Percentiles rank a stretch among this genome's conserved stretches.
These are phyloP conservation scores for Fistulinella staudtii DNA, from an alignment of 1,284 basidiomycete genomes.

Conservation along the genomic window DNA sequence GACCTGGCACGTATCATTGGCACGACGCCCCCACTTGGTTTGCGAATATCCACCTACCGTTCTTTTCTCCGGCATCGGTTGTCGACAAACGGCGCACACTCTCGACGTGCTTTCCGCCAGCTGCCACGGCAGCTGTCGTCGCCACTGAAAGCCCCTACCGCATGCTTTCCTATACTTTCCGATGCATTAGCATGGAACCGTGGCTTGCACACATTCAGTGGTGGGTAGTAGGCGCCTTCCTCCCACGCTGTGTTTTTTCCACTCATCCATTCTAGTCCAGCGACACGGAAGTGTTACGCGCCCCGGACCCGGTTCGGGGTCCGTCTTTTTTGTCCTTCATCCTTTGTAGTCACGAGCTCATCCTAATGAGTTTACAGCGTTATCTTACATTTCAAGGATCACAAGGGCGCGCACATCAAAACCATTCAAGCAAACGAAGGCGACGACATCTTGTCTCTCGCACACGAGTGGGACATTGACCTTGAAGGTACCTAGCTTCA, in stretches of 20 bases:
- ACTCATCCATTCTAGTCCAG: slow-evolving; percentile 14
- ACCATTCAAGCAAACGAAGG: slow-evolving; percentile 93
- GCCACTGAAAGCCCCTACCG: background rate
- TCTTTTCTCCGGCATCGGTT: slow-evolving; percentile 1
- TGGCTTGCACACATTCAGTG: slow-evolving; percentile 16
- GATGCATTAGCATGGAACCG: slow-evolving; percentile 4
- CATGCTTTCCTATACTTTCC: background rate
- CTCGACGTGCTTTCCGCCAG: slow-evolving; percentile 12
- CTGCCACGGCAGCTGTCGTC: background rate
- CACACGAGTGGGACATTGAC: slow-evolving; percentile 96
- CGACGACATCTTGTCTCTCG: slow-evolving; percentile 87
- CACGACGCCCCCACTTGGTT: slow-evolving; percentile 5
- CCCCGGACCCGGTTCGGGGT: slow-evolving; percentile 63
- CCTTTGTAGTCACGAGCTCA: slow-evolving; percentile 1
- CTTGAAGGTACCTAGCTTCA: slow-evolving; percentile 72
- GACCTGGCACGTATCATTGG: slow-evolving; percentile 13
- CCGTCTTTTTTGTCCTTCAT: slow-evolving; percentile 24
- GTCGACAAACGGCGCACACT: background rate
- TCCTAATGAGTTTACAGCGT: slow-evolving; percentile 49
- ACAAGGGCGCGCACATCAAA: slow-evolving; percentile 79
- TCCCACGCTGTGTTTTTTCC: background rate
- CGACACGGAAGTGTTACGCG: slow-evolving; percentile 45
- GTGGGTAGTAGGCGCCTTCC: slow-evolving; percentile 7
- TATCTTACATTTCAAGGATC: slow-evolving; percentile 86
- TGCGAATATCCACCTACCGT: slow-evolving; percentile 6